Conservation (phyloP, 768 basidiomycete species). For the Naganishia vaughanmartiniae region DNA sequence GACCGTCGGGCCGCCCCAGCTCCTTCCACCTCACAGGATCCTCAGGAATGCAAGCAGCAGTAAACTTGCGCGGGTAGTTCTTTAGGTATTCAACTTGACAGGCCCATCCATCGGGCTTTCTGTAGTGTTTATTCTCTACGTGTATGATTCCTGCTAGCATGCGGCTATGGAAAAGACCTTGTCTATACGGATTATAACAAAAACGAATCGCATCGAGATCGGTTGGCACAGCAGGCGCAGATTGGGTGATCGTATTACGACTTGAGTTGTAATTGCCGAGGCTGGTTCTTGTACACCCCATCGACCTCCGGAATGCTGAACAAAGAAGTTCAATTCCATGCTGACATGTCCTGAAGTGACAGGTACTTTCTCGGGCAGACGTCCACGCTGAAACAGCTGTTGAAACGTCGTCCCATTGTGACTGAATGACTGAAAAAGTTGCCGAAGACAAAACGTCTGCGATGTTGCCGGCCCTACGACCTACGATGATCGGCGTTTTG, state of each 20-base stretch:
- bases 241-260: no score
- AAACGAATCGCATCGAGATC: background rate
- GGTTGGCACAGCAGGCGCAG: background rate
- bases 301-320: no score
- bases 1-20: conserved; percentile 34
- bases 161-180: background rate
- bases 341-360: no score
- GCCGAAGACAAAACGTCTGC: background rate
- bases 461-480: background rate
- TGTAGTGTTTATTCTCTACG: background rate
- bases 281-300: no score
- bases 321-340: no score
- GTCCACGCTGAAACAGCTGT: no score
- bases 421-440: no score
- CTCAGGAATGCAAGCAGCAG: conserved; percentile 92
- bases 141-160: background rate
- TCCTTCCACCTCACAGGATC: conserved; percentile 55
- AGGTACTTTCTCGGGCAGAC: no score
- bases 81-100: background rate
- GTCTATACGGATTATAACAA: conserved; percentile 1
- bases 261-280: no score
- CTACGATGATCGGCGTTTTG: conserved; percentile 18
- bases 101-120: background rate
- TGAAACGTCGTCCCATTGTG: no score
- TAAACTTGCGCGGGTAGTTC: conserved; percentile 49